These are phyloP conservation scores for Beauveria scarabaeidicola DNA, from an alignment of 2,329 filamentous ascomycete species.

Conservation along the genomic window DNA sequence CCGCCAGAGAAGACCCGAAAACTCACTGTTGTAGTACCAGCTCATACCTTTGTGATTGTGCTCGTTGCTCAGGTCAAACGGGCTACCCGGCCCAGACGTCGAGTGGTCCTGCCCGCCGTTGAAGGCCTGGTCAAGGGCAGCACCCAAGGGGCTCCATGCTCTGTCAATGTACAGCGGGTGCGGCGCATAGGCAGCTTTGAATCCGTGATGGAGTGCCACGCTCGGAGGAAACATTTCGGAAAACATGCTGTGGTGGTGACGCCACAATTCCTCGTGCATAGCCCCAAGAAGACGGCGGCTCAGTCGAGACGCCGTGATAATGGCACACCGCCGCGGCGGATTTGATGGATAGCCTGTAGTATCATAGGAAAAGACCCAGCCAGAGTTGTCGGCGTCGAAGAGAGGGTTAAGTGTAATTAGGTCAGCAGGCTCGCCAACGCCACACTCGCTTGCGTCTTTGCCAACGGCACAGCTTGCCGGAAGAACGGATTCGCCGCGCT, in stretches of 20 bases:
- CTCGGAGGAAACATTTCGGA: slow-evolving; percentile 71
- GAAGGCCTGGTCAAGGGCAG: slow-evolving; percentile 65
- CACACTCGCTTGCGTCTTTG: slow-evolving; percentile 45
- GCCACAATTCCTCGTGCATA: slow-evolving; percentile 68
- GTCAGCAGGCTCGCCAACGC: slow-evolving; percentile 63
- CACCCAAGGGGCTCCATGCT: slow-evolving; percentile 56
- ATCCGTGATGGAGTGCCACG: slow-evolving; percentile 63
- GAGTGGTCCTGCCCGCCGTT: slow-evolving; percentile 65
- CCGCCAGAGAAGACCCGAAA: slow-evolving; percentile 68
- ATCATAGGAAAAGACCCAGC: slow-evolving; percentile 65
- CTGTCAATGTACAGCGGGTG: slow-evolving; percentile 76
- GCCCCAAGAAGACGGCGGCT: slow-evolving; percentile 56
- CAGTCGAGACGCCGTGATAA: slow-evolving; percentile 63
- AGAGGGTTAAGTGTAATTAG: slow-evolving; percentile 71
- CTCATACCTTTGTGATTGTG: slow-evolving; percentile 75
- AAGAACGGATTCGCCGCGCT: slow-evolving; percentile 43
- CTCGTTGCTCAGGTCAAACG: slow-evolving; percentile 62
- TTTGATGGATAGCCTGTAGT: slow-evolving; percentile 61
- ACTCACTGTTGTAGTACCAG: slow-evolving; percentile 79
- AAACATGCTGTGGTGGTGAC: slow-evolving; percentile 63
- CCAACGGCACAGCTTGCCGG: slow-evolving; percentile 47
- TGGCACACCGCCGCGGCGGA: slow-evolving; percentile 58
- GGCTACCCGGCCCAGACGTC: slow-evolving; percentile 54
- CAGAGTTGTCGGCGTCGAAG: slow-evolving; percentile 62
- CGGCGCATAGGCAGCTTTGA: slow-evolving; percentile 72